Percentiles rank a stretch among this genome's conserved stretches.
Conservation (phyloP, 1,284 basidiomycete species). For the Sporisorium iseilematis-ciliati region DNA sequence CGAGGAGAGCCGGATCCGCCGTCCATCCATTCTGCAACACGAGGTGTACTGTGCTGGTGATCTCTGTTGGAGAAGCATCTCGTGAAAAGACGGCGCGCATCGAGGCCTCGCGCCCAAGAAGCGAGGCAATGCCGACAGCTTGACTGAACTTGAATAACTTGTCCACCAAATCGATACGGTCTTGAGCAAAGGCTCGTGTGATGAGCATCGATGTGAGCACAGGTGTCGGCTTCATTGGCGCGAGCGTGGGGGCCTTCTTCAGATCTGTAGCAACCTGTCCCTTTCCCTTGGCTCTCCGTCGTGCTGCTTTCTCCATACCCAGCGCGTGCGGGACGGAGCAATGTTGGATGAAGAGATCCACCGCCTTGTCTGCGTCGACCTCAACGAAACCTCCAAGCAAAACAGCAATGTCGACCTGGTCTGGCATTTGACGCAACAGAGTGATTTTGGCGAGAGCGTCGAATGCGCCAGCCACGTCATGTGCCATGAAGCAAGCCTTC, state of each 20-base stretch:
- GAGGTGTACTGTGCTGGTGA: slow-evolving; percentile 4
- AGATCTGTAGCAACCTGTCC: neutral
- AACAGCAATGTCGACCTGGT: slow-evolving; percentile 36
- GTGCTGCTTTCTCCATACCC: neutral
- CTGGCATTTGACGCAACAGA: slow-evolving; percentile 31
- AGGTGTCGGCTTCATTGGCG: slow-evolving; percentile 38
- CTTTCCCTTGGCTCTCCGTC: neutral
- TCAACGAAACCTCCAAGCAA: slow-evolving; percentile 38
- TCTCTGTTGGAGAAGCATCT: slow-evolving; percentile 12
- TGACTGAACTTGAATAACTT: slow-evolving; percentile 23
- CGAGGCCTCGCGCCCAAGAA: slow-evolving; percentile 7
- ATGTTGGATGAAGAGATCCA: slow-evolving; percentile 40
- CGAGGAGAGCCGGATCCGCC: slow-evolving; percentile 21
- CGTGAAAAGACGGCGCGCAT: slow-evolving; percentile 11
- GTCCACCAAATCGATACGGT: slow-evolving; percentile 29
- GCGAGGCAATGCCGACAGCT: slow-evolving; percentile 16
- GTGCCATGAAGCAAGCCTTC: slow-evolving; percentile 29
- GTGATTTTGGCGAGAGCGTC: slow-evolving; percentile 39
- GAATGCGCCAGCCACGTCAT: slow-evolving; percentile 37
- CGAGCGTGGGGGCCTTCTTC: slow-evolving; percentile 8
- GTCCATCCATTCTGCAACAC: slow-evolving; percentile 18
- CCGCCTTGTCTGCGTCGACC: slow-evolving; percentile 35
- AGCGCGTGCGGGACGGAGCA: slow-evolving; percentile 13
- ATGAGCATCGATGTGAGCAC: slow-evolving; percentile 29
- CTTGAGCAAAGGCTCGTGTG: slow-evolving; percentile 19